phyloP scores from a whole-genome alignment of 2,329 filamentous ascomycete genomes.

The Apiospora malaysiana region DNA sequence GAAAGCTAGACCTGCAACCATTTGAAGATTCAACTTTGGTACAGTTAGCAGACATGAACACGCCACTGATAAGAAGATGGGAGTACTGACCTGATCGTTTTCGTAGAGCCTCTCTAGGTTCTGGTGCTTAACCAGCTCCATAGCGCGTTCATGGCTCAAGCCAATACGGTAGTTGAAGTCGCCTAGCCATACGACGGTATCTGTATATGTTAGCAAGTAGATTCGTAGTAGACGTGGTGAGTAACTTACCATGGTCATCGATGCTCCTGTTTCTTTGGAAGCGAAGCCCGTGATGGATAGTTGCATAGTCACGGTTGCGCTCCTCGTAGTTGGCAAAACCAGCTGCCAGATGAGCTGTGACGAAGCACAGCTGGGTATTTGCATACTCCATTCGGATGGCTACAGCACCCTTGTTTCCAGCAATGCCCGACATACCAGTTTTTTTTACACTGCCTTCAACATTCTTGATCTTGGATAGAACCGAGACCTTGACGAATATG shows the following conservation, averaged over 20 bases:
- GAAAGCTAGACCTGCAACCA: slow-evolving; percentile 90
- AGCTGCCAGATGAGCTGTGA: slow-evolving; percentile 94
- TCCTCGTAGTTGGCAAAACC: slow-evolving; percentile 98
- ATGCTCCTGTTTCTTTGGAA: slow-evolving; percentile 93
- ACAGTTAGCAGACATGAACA: slow-evolving; percentile 27
- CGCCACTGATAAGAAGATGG: neutral
- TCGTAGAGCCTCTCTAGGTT: slow-evolving; percentile 84
- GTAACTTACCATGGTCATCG: slow-evolving; percentile 76
- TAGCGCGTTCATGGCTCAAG: slow-evolving; percentile 77
- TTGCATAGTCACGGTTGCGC: slow-evolving; percentile 89
- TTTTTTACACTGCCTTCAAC: slow-evolving; percentile 97
- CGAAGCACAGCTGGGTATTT: slow-evolving; percentile 90
- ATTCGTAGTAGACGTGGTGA: neutral
- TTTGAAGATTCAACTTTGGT: slow-evolving; percentile 83
- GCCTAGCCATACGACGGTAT: slow-evolving; percentile 89
- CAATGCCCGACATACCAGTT: slow-evolving; percentile 92
- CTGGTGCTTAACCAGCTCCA: slow-evolving; percentile 71
- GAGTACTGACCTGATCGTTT: slow-evolving; percentile 74
- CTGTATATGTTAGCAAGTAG: slow-evolving; percentile 37
- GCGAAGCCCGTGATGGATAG: slow-evolving; percentile 82
- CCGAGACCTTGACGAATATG: slow-evolving; percentile 84
- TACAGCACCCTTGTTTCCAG: slow-evolving; percentile 96
- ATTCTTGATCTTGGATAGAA: slow-evolving; percentile 85
- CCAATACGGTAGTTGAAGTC: slow-evolving; percentile 99
- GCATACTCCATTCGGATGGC: slow-evolving; percentile 95